Evolutionary conservation across 2,329 filamentous ascomycete genomes (phyloP).

Genomic region (Aspergillus persii): DNA sequence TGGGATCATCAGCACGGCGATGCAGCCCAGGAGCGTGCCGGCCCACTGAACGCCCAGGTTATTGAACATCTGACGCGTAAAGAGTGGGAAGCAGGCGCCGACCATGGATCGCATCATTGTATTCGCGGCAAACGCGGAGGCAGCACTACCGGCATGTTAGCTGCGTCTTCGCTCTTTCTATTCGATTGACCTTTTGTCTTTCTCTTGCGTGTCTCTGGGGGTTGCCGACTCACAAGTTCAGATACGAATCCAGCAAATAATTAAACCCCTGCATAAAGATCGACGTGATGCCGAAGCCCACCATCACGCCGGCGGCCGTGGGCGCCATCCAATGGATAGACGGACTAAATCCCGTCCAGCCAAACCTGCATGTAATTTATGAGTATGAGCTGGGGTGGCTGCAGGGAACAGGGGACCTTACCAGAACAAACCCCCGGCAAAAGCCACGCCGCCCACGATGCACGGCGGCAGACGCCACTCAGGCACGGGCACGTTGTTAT

Average conservation of each 20-base stretch:
- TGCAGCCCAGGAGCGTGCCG: conserved; percentile 18
- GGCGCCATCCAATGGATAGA: conserved; percentile 26
- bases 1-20: conserved; percentile 22
- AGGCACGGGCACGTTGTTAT: conserved; percentile 19
- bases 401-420: not conserved
- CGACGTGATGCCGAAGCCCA: conserved; percentile 23
- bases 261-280: conserved; percentile 27
- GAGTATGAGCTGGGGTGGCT: not conserved
- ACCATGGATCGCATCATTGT: conserved; percentile 25
- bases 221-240: conserved; percentile 17
- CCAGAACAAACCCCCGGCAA: conserved; percentile 25
- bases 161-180: not conserved
- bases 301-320: conserved; percentile 18
- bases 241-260: conserved; percentile 20
- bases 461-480: conserved; percentile 25
- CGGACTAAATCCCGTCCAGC: conserved; percentile 21
- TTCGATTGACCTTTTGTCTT: not conserved
- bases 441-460: conserved; percentile 19
- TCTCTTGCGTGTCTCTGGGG: not conserved
- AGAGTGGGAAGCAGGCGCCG: conserved; percentile 20
- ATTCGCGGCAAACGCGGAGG: conserved; percentile 22
- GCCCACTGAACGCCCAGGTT: conserved; percentile 24
- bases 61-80: conserved; percentile 22
- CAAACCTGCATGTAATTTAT: conserved; percentile 19
- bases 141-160: conserved; percentile 12